These are phyloP conservation scores for Mycena indigotica DNA, from an alignment of 768 basidiomycete species.

Conservation along the genomic window DNA sequence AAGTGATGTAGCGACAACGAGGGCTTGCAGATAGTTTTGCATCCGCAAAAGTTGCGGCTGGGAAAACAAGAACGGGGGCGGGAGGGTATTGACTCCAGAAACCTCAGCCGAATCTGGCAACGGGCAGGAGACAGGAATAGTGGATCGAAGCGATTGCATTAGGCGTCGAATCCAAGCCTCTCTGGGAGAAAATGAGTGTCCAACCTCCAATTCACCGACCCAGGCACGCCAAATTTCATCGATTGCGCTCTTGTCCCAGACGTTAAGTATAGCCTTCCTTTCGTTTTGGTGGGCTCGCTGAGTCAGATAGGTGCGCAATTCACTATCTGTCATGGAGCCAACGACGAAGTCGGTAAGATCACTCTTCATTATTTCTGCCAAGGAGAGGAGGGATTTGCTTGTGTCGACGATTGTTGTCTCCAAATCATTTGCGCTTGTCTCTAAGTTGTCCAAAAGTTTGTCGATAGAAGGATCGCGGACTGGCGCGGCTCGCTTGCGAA, in stretches of 20 bases:
- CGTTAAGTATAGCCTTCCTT: conserved; percentile 51
- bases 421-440: conserved; percentile 31
- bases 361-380: conserved; percentile 66
- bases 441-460: conserved; percentile 34
- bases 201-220: conserved; percentile 26
- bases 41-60: conserved; percentile 53
- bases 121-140: conserved; percentile 43
- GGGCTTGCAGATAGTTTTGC: conserved; percentile 73
- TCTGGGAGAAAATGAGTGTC: conserved; percentile 9
- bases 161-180: conserved; percentile 52
- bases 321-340: conserved; percentile 65
- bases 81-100: conserved; percentile 48
- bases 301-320: conserved; percentile 51
- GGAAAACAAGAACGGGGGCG: conserved; percentile 68
- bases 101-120: conserved; percentile 17
- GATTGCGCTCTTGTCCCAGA: conserved; percentile 46
- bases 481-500: conserved; percentile 69
- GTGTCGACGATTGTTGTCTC: conserved; percentile 53
- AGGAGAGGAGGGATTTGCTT: conserved; percentile 47
- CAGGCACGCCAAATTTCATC: conserved; percentile 38
- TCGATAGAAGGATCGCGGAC: conserved; percentile 60
- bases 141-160: conserved; percentile 44
- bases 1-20: conserved; percentile 64
- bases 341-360: conserved; percentile 69
- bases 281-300: conserved; percentile 59